A percentile compares a stretch with the other conserved stretches of the same genome.
Evolutionary conservation across 129 eudicot species (phyloP).

Genomic region (Escallonia herrerae): DNA sequence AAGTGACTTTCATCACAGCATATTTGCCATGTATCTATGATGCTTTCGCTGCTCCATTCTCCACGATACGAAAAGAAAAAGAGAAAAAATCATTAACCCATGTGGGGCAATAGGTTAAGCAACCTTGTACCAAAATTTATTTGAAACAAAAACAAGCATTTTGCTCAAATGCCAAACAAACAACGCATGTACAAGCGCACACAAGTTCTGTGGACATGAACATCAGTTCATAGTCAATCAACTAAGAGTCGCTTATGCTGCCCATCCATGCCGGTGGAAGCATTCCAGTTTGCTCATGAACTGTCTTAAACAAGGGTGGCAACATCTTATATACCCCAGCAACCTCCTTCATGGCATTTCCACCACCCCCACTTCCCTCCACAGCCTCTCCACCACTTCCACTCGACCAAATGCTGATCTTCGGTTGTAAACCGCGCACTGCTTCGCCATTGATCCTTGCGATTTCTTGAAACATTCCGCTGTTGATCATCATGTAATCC

Average conservation of each 20-base stretch:
- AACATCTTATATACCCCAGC: not conserved
- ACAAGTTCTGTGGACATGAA: too few relatives aligned
- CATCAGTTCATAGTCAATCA: too few relatives aligned
- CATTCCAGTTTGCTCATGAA: conserved; percentile 2
- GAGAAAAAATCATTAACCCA: too few relatives aligned
- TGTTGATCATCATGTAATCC: conserved; percentile 5
- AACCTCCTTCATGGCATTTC: not conserved
- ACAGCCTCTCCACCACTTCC: not conserved
- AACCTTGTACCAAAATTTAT: too few relatives aligned
- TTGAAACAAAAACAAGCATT: too few relatives aligned
- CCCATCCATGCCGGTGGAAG: not conserved
- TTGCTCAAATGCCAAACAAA: too few relatives aligned
- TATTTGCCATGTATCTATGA: too few relatives aligned
- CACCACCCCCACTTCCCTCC: not conserved
- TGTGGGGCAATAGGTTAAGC: too few relatives aligned
- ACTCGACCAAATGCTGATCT: conserved; percentile 2
- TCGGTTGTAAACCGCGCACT: conserved; percentile 1
- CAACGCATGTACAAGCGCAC: too few relatives aligned
- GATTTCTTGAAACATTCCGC: conserved; percentile 2
- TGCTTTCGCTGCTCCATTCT: too few relatives aligned
- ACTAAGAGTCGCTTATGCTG: not conserved
- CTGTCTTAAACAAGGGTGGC: conserved; percentile 4
- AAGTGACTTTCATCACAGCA: too few relatives aligned
- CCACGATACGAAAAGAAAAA: too few relatives aligned
- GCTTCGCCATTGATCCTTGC: not conserved